Percentiles rank a stretch among this genome's conserved stretches.
Evolutionary conservation across 163 green algal genomes (phyloP).

Genomic region (Scenedesmus sp.): DNA sequence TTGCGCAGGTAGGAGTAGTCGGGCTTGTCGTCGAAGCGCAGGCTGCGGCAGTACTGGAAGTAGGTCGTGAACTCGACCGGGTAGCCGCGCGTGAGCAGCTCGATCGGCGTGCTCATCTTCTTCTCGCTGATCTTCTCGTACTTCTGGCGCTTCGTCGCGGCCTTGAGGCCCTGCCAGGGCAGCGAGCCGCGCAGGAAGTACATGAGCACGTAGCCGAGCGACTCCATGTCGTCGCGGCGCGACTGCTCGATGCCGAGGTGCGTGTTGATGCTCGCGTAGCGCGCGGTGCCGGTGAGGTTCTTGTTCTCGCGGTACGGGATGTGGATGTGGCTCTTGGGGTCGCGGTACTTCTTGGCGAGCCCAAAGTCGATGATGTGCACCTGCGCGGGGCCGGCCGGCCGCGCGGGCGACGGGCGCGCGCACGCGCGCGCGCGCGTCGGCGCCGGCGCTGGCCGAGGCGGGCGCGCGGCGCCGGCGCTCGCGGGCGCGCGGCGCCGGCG

Average conservation of each 20-base stretch:
- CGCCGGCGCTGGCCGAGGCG: no score
- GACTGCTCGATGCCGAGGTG: constrained; percentile 98
- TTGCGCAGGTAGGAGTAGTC: constrained; percentile 98
- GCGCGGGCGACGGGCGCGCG: no score
- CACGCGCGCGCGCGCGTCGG: no score
- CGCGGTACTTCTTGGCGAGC: constrained; percentile 99
- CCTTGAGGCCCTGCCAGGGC: constrained; percentile 90
- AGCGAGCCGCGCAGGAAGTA: constrained; percentile 98
- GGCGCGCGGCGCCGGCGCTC: no score
- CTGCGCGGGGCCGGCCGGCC: constrained; percentile 46
- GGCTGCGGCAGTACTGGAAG: constrained; percentile 92
- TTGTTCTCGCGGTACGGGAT: constrained; percentile 99
- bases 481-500: neutral
- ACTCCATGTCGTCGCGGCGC: constrained; percentile 91
- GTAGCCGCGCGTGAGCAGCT: constrained; percentile 93
- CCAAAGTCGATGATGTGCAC: constrained; percentile 99
- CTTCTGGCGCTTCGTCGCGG: constrained; percentile 99
- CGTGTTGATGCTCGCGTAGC: constrained; percentile 99
- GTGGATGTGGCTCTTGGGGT: constrained; percentile 98
- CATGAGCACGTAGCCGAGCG: constrained; percentile 98
- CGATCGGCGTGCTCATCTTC: constrained; percentile 99
- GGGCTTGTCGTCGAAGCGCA: constrained; percentile 99
- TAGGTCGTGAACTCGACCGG: constrained; percentile 97
- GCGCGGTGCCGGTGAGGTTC: constrained; percentile 98
- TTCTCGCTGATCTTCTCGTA: constrained; percentile 99